Conservation (phyloP, 768 basidiomycete species). For the Serendipita sp. region DNA sequence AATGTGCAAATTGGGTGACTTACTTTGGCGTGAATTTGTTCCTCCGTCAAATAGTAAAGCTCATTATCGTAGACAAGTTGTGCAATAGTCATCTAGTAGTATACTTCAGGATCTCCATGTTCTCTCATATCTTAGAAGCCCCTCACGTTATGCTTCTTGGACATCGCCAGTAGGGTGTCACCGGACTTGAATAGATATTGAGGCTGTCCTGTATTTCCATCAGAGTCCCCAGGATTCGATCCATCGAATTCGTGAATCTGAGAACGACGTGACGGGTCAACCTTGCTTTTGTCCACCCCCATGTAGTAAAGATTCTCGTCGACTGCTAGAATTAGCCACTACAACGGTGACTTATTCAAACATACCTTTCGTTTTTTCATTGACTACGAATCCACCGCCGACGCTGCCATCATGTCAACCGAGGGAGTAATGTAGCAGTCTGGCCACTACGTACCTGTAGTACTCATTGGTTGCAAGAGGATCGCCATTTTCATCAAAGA, state of each 20-base stretch:
- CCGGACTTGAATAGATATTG: conserved; percentile 75
- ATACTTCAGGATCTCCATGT: background rate
- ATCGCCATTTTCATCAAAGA: conserved; percentile 64
- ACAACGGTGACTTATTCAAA: background rate
- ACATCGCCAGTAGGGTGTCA: conserved; percentile 53
- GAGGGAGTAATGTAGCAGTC: background rate
- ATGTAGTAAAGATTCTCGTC: conserved; percentile 95
- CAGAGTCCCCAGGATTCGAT: conserved; percentile 12
- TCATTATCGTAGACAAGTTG: conserved; percentile 92
- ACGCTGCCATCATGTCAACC: conserved; percentile 30
- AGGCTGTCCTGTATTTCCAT: conserved; percentile 30
- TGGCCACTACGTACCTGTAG: conserved; percentile 35
- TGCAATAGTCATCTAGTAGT: conserved; percentile 66
- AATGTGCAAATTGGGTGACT: conserved; percentile 7
- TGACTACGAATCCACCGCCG: conserved; percentile 89
- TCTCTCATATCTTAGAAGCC: background rate
- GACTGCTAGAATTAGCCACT: conserved; percentile 25
- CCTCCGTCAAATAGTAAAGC: conserved; percentile 54
- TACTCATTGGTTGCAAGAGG: conserved; percentile 90
- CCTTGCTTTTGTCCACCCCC: conserved; percentile 64
- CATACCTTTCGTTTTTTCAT: conserved; percentile 77
- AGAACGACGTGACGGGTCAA: conserved; percentile 64
- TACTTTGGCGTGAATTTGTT: conserved; percentile 60
- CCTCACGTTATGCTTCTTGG: conserved; percentile 67
- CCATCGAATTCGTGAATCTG: conserved; percentile 36